Percentiles rank a stretch among this genome's conserved stretches.
These are phyloP conservation scores for Xylaria arbuscula DNA, from an alignment of 2,329 filamentous ascomycete genomes.

Conservation along the genomic window DNA sequence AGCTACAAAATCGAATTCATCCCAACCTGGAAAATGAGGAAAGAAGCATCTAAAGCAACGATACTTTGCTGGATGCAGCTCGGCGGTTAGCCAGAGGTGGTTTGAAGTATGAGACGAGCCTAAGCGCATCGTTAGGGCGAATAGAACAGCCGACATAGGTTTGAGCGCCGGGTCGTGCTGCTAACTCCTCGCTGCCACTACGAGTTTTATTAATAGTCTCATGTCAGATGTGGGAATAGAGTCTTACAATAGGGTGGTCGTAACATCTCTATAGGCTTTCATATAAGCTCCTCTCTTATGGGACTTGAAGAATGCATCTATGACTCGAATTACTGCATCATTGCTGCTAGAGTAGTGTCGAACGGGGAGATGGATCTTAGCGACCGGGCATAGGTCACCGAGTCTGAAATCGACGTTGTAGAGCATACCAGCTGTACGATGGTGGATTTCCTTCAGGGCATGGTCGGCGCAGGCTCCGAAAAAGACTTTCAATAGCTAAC, in stretches of 20 bases:
- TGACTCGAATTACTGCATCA: background rate
- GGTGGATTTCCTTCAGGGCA: background rate
- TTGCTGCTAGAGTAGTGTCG: background rate
- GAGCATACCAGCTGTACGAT: background rate
- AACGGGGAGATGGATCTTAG: background rate
- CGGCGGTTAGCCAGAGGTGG: background rate
- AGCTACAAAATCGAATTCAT: too few species aligned
- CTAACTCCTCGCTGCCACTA: background rate
- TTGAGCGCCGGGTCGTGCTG: background rate
- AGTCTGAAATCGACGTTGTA: background rate
- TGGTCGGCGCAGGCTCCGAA: background rate
- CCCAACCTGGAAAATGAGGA: too few species aligned
- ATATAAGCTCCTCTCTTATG: background rate
- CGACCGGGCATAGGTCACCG: background rate
- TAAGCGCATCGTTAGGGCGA: background rate
- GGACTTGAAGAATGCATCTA: background rate
- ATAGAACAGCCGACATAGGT: background rate
- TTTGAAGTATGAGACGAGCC: background rate
- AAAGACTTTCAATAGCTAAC: background rate
- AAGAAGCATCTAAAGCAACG: too few species aligned
- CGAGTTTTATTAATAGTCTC: background rate
- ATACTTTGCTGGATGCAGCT: too few species aligned
- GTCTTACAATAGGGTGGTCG: background rate
- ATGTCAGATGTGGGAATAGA: background rate
- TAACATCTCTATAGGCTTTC: background rate